Evolutionary conservation across 257 asterid species (phyloP).

Genomic region (Ehretia macrophylla): DNA sequence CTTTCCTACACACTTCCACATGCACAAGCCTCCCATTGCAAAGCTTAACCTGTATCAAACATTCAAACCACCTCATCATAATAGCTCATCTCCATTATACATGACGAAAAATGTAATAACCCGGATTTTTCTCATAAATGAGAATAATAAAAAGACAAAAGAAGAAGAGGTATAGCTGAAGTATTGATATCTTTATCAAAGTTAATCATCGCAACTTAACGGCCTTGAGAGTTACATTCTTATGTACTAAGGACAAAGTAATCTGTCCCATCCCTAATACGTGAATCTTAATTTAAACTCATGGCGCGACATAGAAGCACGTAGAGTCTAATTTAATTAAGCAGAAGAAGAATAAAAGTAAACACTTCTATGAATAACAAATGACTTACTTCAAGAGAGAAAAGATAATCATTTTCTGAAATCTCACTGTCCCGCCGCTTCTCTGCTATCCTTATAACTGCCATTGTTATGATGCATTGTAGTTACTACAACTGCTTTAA

Average conservation of each 20-base stretch:
- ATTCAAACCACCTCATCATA: slow-evolving; percentile 14
- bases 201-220: no score
- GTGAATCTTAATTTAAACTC: background rate
- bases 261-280: no score
- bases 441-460: slow-evolving; percentile 65
- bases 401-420: slow-evolving; percentile 54
- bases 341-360: background rate
- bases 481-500: background rate
- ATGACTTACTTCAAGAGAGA: slow-evolving; percentile 71
- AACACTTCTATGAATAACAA: background rate
- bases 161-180: no score
- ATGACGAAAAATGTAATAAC: no score
- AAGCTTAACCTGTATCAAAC: slow-evolving; percentile 66
- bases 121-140: no score
- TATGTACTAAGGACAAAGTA: no score
- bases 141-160: no score
- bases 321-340: background rate
- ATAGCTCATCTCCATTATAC: background rate
- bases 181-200: no score
- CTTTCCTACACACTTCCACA: slow-evolving; percentile 76
- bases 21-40: slow-evolving; percentile 74
- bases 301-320: background rate
- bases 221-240: no score
- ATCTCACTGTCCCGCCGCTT: slow-evolving; percentile 41
- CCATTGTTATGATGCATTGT: slow-evolving; percentile 5